Base-by-base conservation (phyloP, 345 rosid species). In the Salix suchowensis region DNA sequence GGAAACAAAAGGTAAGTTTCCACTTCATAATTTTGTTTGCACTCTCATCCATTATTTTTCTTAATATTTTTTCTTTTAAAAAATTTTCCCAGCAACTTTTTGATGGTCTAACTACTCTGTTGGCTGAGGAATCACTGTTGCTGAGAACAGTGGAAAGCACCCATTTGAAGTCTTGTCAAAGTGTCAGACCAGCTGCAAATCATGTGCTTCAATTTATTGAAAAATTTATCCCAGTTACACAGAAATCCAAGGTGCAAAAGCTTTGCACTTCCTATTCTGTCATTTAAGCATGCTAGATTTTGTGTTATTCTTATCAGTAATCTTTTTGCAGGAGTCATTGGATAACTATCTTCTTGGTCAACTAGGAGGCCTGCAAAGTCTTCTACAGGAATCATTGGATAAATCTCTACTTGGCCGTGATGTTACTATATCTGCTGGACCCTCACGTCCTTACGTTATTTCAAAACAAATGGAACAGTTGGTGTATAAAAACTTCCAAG, bases 1-100 rank as follows among this genome's bases (percentile, higher is more conserved):
- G 97, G 96, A 89, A 72, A 78, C 98, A 96, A 75, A 96, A 96
- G 93, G 99, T 91, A 75, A 30, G 80, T 72, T 76, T 62, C 67
- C 36, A 65, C 74, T 65, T 42, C 82, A 7, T 76, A 48, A 34
- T 79, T 28, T 13, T n/a, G 28, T 36, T 24, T 18, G 42, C 12
- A 50, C 21, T 28, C 11, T 32, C 26, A 11, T n/a, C 32, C n/a
- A 52, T 21, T 30, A 15, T 74, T 15, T 37, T 72, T 36, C 34
- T 42, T 39, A 70, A 21, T 75, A 74, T 2, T n/a, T n/a, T 28
- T 46, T 54, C 67, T 28, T 67, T 39, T 73, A 21, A 65, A 50
- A 72, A 11, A 11, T 1, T 24, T 65, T 85, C 79, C 81, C 96
- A 95, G 98, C 82, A 87, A 85, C 81, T 93, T 37, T 88, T 91